phyloP scores from a whole-genome alignment of 2,329 filamentous ascomycete genomes.

The Aspergillus calidoustus region DNA sequence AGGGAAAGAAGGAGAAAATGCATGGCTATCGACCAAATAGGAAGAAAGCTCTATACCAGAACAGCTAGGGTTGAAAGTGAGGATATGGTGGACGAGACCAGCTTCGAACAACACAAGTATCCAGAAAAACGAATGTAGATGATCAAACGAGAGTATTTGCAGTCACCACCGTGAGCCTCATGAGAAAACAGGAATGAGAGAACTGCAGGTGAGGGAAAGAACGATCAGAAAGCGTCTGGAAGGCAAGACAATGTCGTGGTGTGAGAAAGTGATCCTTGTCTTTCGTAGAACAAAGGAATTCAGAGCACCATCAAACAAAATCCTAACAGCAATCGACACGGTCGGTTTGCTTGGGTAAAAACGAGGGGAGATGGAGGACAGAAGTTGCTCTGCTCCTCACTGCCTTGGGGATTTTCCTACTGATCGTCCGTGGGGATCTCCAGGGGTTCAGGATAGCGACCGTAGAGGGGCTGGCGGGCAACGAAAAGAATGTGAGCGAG shows the following conservation, averaged over 20 bases:
- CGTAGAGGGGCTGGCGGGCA: constrained; percentile 16
- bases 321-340: neutral
- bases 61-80: neutral
- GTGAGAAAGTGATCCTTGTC: neutral
- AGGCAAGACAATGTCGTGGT: constrained; percentile 19
- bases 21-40: constrained; percentile 25
- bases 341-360: neutral
- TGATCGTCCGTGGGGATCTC: constrained; percentile 3
- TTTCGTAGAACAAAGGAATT: neutral
- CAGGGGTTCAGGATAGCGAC: constrained; percentile 7
- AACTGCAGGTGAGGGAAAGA: neutral
- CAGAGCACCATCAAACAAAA: constrained; percentile 1
- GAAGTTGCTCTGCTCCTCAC: neutral
- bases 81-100: constrained; percentile 34
- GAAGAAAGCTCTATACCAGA: constrained; percentile 4
- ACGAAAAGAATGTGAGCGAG: constrained; percentile 22
- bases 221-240: neutral
- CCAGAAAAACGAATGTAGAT: constrained; percentile 8
- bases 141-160: constrained; percentile 1
- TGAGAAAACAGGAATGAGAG: neutral
- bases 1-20: constrained; percentile 26
- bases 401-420: neutral
- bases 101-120: constrained; percentile 28
- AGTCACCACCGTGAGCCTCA: constrained; percentile 1
- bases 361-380: constrained; percentile 3